phyloP scores from a whole-genome alignment of 495 filamentous ascomycete species.

The Lepraria neglecta region DNA sequence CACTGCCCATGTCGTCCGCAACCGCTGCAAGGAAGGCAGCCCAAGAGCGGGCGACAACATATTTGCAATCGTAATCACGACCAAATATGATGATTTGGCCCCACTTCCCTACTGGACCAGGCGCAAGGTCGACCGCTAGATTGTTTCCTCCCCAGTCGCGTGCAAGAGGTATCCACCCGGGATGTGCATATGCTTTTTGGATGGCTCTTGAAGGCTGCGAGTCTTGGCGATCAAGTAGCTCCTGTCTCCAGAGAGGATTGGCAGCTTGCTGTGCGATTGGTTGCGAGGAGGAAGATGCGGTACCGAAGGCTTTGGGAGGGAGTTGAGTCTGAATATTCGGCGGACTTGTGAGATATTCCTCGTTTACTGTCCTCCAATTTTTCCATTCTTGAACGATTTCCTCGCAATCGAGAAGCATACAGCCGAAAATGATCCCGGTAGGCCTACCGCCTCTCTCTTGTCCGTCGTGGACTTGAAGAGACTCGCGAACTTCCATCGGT shows the following conservation, averaged over 20 bases:
- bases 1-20: conserved; percentile 81
- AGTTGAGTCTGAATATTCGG: conserved; percentile 49
- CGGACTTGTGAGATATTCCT: conserved; percentile 66
- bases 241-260: conserved; percentile 72
- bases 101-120: conserved; percentile 85
- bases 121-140: conserved; percentile 87
- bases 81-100: conserved; percentile 96
- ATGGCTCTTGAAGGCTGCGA: conserved; percentile 80
- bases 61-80: conserved; percentile 97
- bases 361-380: conserved; percentile 90
- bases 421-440: conserved; percentile 86
- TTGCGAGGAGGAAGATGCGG: conserved; percentile 52
- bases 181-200: conserved; percentile 89
- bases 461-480: conserved; percentile 83
- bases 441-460: conserved; percentile 90
- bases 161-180: conserved; percentile 91
- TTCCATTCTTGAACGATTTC: conserved; percentile 98
- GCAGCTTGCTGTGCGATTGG: conserved; percentile 40
- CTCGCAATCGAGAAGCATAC: conserved; percentile 96
- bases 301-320: conserved; percentile 62
- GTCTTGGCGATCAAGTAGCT: conserved; percentile 77
- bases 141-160: conserved; percentile 99
- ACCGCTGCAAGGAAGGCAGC: conserved; percentile 76
- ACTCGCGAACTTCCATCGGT: conserved; percentile 89
- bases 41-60: conserved; percentile 92